Evolutionary conservation across 805 yeast species (phyloP).

Genomic region (Pichia manshurica): DNA sequence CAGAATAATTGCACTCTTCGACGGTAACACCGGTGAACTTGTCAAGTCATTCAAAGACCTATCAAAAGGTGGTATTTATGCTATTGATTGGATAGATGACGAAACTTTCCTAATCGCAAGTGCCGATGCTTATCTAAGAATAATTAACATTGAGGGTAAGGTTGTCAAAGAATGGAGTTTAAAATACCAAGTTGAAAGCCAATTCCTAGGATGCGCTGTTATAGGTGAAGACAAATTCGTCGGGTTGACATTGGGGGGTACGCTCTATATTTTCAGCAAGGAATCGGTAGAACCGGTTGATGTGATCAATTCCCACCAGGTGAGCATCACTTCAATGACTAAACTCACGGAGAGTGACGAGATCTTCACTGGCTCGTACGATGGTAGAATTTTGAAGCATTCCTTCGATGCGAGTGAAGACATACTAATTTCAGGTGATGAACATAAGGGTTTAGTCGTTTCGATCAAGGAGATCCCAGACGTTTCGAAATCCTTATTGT

Average conservation of each 20-base stretch:
- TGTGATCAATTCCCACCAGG: conserved; percentile 72
- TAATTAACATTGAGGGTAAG: conserved; percentile 52
- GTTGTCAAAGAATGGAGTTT: conserved; percentile 46
- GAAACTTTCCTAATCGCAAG: conserved; percentile 74
- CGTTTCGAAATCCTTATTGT: conserved; percentile 24
- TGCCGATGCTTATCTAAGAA: conserved; percentile 71
- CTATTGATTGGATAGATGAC: conserved; percentile 60
- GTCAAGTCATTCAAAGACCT: conserved; percentile 42
- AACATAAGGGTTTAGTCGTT: conserved; percentile 64
- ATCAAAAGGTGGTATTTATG: conserved; percentile 79
- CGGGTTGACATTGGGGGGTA: conserved; percentile 68
- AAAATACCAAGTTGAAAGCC: conserved; percentile 47
- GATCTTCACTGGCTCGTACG: conserved; percentile 68
- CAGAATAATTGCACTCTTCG: conserved; percentile 68
- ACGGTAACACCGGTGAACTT: conserved; percentile 82
- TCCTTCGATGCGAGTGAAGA: conserved; percentile 36
- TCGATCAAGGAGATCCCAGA: conserved; percentile 33
- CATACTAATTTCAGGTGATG: conserved; percentile 30
- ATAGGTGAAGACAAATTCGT: conserved; percentile 54
- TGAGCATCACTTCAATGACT: conserved; percentile 60
- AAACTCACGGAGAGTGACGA: conserved; percentile 21
- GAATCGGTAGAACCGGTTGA: conserved; percentile 34
- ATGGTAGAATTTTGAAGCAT: conserved; percentile 72
- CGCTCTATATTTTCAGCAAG: conserved; percentile 51
- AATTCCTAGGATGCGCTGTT: conserved; percentile 64